phyloP scores from a whole-genome alignment of 164 flowering plant genomes.

The Kalanchoe fedtschenkoi region DNA sequence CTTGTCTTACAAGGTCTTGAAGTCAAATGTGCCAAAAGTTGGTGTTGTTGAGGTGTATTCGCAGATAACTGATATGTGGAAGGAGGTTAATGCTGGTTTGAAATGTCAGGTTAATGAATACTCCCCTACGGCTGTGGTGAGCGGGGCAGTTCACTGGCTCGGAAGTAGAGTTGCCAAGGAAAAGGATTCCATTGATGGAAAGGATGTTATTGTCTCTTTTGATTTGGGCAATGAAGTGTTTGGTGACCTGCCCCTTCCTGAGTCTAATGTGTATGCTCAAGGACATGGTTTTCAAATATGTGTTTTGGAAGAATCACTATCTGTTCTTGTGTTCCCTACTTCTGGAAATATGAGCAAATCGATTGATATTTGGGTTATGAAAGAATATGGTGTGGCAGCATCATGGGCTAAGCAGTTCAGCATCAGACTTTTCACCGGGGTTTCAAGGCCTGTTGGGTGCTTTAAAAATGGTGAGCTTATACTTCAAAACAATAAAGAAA shows the following conservation, averaged over 20 bases:
- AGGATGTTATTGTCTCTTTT: conserved; percentile 5
- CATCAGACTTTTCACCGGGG: conserved; percentile 4
- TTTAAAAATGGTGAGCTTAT: conserved; percentile 9
- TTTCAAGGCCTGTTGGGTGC: conserved; percentile 5
- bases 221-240: conserved; percentile 6
- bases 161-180: neutral
- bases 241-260: conserved; percentile 6
- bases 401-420: conserved; percentile 7
- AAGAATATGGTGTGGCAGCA: conserved; percentile 1
- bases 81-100: neutral
- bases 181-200: neutral
- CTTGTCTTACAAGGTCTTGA: neutral
- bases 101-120: neutral
- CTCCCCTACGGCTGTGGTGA: conserved; percentile 6
- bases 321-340: conserved; percentile 4
- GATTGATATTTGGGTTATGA: conserved; percentile 11
- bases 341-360: conserved; percentile 5
- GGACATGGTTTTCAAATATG: neutral
- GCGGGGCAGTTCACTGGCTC: conserved; percentile 9
- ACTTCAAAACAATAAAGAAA: conserved; percentile 8
- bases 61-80: neutral
- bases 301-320: neutral
- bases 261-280: neutral
- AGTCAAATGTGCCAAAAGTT: neutral
- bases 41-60: conserved; percentile 9